Evolutionary conservation across 2,329 filamentous ascomycete genomes (phyloP).

Genomic region (Xylariaceae sp.): DNA sequence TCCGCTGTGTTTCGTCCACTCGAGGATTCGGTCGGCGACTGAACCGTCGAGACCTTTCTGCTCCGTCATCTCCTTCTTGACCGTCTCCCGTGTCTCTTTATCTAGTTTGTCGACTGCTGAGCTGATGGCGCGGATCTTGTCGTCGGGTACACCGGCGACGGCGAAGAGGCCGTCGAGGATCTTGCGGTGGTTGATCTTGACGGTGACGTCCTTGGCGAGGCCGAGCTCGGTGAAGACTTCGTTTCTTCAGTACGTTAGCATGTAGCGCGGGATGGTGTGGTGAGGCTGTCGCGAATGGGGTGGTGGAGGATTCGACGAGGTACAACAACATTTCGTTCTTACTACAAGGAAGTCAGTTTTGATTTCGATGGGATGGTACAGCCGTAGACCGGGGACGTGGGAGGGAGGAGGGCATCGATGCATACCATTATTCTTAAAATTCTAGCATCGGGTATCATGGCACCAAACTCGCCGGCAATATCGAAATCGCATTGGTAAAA

Average conservation of each 20-base stretch:
- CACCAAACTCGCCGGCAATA: constrained; percentile 69
- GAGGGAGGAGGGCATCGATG: too few relatives aligned
- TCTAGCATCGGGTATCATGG: constrained; percentile 75
- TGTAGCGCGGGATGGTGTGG: too few relatives aligned
- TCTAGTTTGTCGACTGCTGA: constrained; percentile 78
- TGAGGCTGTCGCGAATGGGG: too few relatives aligned
- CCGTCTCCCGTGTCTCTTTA: constrained; percentile 72
- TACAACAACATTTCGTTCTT: too few relatives aligned
- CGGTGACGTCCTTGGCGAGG: constrained; percentile 64
- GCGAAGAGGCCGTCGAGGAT: constrained; percentile 76
- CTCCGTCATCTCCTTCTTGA: constrained; percentile 73
- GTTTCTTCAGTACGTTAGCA: constrained; percentile 30
- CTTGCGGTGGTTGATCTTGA: constrained; percentile 80
- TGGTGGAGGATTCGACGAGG: too few relatives aligned
- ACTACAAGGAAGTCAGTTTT: too few relatives aligned
- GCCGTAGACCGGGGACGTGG: too few relatives aligned
- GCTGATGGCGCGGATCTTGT: constrained; percentile 72
- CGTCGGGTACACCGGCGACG: constrained; percentile 71
- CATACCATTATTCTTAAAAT: constrained; percentile 59
- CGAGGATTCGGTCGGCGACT: constrained; percentile 70
- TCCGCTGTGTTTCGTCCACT: constrained; percentile 68
- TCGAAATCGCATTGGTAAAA: constrained; percentile 83
- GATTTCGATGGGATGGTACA: too few relatives aligned
- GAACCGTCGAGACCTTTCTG: constrained; percentile 67
- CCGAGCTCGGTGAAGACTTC: constrained; percentile 72